Evolutionary conservation across 2,329 filamentous ascomycete genomes (phyloP), one percentile per base, ranked within the genome.

Genomic region (Akanthomyces uredinophilus): DNA sequence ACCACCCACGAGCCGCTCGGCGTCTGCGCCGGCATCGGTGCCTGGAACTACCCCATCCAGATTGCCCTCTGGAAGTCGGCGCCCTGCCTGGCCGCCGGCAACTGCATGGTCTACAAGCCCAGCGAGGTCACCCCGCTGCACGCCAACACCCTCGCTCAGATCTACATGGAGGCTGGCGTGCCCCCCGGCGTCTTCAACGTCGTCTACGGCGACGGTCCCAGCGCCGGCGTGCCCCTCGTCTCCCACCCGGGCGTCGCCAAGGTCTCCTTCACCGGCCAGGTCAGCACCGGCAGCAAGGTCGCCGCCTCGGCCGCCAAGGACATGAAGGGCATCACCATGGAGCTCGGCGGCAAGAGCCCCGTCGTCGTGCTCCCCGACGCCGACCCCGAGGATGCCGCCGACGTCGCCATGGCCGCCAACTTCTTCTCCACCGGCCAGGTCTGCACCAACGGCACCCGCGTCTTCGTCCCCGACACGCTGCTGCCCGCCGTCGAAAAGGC

Each of bases 261-360:
- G 77, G 91, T 96, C 69, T 92, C 88, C 71, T 96, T 96, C 77
- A 96, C 92, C 0, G 92, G 92, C 20, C 91, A 96, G 72, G 91
- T 96, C 29, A 83, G 85, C 63, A 96, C 92, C 0, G 92, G 92
- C 16, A 84, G 85, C 75, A 94, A 91, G 72, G 92, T 96, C 11
- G 91, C 92, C 11, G 84, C 83, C 49, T 80, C 87, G 41, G 92
- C 92, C 3, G 88, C 89, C 1, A 85, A 84, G 37, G 85, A 84
- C 68, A 92, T 96, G 89, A 96, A 96, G 77, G 92, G 92, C 71
- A 88, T 95, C 54, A 96, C 92, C 22, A 93, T 96, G 89, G 92
- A 96, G 76, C 83, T 96, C 0, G 92, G 92, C 60, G 92, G 92
- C 55, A 96, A 96, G 78, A 92, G 88, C 64, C 90, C 92, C 0